Base-by-base conservation (phyloP, 306 rosid genomes). In the Trifolium subterraneum region DNA sequence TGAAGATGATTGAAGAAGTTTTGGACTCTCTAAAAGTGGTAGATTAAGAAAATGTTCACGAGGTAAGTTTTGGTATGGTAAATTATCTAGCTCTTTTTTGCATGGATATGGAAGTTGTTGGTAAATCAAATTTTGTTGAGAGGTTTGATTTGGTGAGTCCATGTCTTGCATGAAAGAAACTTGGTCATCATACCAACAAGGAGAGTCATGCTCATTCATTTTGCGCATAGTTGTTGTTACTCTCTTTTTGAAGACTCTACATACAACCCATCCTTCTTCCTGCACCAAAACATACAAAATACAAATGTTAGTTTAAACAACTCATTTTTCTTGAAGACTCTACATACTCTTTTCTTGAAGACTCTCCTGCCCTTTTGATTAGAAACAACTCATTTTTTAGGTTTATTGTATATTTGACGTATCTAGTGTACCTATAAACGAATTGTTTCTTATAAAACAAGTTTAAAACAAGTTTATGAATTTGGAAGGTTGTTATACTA, bases 261-360 rank as follows among this genome's bases (percentile, higher is more conserved):
- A 93, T 9, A 93, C 97, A 9, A 88, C 98, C 97, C 97, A 93
- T 13, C 98, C 98, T 85, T 93, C 98, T 89, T 93, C 97, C 98
- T 93, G 90, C 20, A 31, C 74, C 72, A 79, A 19, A 44, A 51
- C 31, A 20, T 54, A 47, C 4, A 58, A 56, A 27, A 35, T 27
- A 13, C 27, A 2, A 73, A 61, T 1, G 4, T 52, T 71, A 63
- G 60, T 52, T 41, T 16, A 22, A 22, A 22, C 25, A 22, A 22
- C 25, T 22, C 2, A 22, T 2, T 22, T 22, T 22, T 22, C n/a
- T n/a, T n/a, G n/a, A n/a, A n/a, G n/a, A n/a, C n/a, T n/a, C n/a
- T n/a, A n/a, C n/a, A n/a, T n/a, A n/a, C n/a, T n/a, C n/a, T n/a
- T n/a, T n/a, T n/a, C n/a, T n/a, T n/a, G n/a, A n/a, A n/a, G n/a